Percentiles rank a stretch among this genome's conserved stretches.
Evolutionary conservation across 2,329 filamentous ascomycete species (phyloP).

Genomic region (Rugonectria rugulosa): DNA sequence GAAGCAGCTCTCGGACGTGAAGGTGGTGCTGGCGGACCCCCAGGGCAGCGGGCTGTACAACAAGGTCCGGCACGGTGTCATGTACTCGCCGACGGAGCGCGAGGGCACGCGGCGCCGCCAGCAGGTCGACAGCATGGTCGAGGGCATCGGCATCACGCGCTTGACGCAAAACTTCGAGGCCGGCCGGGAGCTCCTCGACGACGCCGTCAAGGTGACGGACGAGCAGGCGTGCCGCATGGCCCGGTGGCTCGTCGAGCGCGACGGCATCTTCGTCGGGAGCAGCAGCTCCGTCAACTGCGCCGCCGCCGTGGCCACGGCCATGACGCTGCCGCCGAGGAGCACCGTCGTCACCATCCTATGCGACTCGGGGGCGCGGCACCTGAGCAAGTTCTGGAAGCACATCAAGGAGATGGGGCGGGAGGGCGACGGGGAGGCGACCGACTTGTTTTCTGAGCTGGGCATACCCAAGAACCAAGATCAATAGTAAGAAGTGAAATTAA

Average conservation of each 20-base stretch:
- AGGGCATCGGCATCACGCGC: conserved; percentile 94
- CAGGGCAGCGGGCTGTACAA: conserved; percentile 95
- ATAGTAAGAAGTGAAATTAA: not conserved
- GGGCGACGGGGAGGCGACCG: conserved; percentile 46
- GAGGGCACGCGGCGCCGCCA: conserved; percentile 89
- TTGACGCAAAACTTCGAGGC: conserved; percentile 93
- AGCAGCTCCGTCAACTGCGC: conserved; percentile 97
- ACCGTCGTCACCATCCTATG: conserved; percentile 84
- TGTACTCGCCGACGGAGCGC: conserved; percentile 88
- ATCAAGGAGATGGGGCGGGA: conserved; percentile 74
- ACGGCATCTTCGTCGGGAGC: conserved; percentile 93
- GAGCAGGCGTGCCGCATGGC: conserved; percentile 92
- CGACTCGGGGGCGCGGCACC: conserved; percentile 81
- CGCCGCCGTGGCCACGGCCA: conserved; percentile 74
- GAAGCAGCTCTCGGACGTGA: conserved; percentile 63
- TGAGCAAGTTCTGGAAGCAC: conserved; percentile 85
- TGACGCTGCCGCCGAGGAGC: conserved; percentile 66
- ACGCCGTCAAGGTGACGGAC: conserved; percentile 88
- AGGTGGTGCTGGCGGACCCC: conserved; percentile 88
- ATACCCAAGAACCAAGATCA: conserved; percentile 42
- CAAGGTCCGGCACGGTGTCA: conserved; percentile 89
- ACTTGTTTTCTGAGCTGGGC: conserved; percentile 60
- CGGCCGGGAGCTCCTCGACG: conserved; percentile 85
- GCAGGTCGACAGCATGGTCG: conserved; percentile 95
- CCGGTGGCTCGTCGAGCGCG: conserved; percentile 93